These are phyloP conservation scores for Peterozyma toletana DNA, from an alignment of 805 yeast genomes.

Conservation along the genomic window DNA sequence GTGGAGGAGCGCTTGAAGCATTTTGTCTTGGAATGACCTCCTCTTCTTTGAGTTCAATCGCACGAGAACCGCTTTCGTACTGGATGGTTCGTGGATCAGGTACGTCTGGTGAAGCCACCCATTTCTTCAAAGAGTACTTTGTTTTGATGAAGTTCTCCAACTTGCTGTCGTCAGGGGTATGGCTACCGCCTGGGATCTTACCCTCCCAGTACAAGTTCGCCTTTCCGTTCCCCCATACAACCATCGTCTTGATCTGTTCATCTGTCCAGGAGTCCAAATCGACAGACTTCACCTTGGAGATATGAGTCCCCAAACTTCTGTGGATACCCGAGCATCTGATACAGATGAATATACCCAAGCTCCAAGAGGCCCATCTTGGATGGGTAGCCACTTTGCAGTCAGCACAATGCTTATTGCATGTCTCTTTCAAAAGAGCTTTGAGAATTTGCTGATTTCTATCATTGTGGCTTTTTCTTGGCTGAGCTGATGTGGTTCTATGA, in stretches of 20 bases:
- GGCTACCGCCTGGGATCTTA: constrained; percentile 53
- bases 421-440: constrained; percentile 68
- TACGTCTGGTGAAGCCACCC: constrained; percentile 54
- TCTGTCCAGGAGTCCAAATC: constrained; percentile 97
- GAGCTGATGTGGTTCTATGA: background rate
- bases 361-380: constrained; percentile 99
- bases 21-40: background rate
- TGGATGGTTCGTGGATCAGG: constrained; percentile 51
- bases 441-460: constrained; percentile 65
- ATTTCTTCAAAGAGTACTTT: constrained; percentile 84
- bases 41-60: background rate
- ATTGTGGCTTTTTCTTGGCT: constrained; percentile 11
- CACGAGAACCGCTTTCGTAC: background rate
- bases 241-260: constrained; percentile 77
- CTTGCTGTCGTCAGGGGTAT: constrained; percentile 77
- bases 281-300: constrained; percentile 85
- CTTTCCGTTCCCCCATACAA: constrained; percentile 76
- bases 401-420: constrained; percentile 73
- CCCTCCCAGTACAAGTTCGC: constrained; percentile 86
- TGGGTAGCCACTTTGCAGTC: constrained; percentile 87
- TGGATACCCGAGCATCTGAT: constrained; percentile 96
- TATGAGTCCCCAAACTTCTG: constrained; percentile 92
- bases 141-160: constrained; percentile 87
- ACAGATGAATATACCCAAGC: constrained; percentile 85
- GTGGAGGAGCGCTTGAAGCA: background rate